phyloP scores from a whole-genome alignment of 2,329 filamentous ascomycete genomes.

The Mollisiaceae sp. region DNA sequence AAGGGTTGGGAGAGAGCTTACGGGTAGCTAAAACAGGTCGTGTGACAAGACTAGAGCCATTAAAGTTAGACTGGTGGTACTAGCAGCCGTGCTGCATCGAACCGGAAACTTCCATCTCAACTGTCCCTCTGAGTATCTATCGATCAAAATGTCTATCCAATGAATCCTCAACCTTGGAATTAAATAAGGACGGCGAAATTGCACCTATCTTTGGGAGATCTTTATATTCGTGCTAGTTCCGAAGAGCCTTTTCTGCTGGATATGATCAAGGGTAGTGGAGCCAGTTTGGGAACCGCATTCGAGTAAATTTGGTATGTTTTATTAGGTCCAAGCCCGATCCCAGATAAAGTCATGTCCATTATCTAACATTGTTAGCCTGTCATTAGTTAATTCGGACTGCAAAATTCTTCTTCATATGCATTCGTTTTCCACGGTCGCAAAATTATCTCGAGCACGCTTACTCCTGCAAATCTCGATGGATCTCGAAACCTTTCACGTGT shows the following conservation, averaged over 20 bases:
- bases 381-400: too few relatives aligned
- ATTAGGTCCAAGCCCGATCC: background rate
- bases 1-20: background rate
- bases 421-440: background rate
- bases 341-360: too few relatives aligned
- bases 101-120: background rate
- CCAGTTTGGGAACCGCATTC: background rate
- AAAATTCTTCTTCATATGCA: background rate
- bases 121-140: background rate
- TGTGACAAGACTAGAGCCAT: background rate
- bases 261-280: background rate
- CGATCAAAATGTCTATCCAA: too few relatives aligned
- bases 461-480: background rate
- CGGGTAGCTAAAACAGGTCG: background rate
- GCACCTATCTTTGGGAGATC: too few relatives aligned
- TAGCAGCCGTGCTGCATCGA: background rate
- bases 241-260: too few relatives aligned
- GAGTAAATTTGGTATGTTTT: background rate
- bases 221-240: too few relatives aligned
- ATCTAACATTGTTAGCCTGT: too few relatives aligned
- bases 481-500: background rate
- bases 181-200: too few relatives aligned
- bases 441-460: too few relatives aligned
- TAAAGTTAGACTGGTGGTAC: background rate
- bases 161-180: too few relatives aligned